phyloP scores from a whole-genome alignment of 345 rosid species.

The Sonneratia alba region DNA sequence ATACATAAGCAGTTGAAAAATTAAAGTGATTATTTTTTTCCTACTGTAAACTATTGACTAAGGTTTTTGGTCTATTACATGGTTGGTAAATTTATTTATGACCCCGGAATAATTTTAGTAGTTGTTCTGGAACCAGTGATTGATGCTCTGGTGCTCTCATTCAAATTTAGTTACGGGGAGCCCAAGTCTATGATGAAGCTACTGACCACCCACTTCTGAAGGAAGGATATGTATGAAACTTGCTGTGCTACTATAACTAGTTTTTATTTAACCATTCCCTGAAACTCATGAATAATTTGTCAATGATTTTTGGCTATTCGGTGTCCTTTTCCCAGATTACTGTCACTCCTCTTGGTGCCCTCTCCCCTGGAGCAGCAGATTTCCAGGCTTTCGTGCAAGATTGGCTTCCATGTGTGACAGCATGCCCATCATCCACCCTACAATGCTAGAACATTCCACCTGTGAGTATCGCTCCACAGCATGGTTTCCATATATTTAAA shows the following conservation, averaged over 20 bases:
- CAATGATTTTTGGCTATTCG: constrained; percentile 1
- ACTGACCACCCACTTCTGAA: constrained; percentile 45
- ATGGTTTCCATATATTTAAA: neutral
- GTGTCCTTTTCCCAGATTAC: constrained; percentile 44
- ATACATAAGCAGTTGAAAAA: neutral
- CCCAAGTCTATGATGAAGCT: constrained; percentile 33
- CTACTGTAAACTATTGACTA: neutral
- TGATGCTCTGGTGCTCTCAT: neutral
- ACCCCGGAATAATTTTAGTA: neutral
- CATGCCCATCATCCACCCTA: constrained; percentile 29
- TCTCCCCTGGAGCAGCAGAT: constrained; percentile 51
- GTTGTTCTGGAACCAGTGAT: neutral
- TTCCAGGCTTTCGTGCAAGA: constrained; percentile 35
- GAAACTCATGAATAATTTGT: neutral
- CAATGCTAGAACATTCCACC: constrained; percentile 11
- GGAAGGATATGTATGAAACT: constrained; percentile 64
- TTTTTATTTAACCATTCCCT: neutral
- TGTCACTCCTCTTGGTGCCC: constrained; percentile 70
- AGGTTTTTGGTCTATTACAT: neutral
- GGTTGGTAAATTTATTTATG: neutral
- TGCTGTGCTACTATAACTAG: neutral
- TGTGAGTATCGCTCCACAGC: neutral
- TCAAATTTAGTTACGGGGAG: constrained; percentile 30
- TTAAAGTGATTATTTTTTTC: neutral
- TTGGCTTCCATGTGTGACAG: constrained; percentile 53